Evolutionary conservation across 2,329 filamentous ascomycete species (phyloP).

Genomic region (Aspergillus sp.): DNA sequence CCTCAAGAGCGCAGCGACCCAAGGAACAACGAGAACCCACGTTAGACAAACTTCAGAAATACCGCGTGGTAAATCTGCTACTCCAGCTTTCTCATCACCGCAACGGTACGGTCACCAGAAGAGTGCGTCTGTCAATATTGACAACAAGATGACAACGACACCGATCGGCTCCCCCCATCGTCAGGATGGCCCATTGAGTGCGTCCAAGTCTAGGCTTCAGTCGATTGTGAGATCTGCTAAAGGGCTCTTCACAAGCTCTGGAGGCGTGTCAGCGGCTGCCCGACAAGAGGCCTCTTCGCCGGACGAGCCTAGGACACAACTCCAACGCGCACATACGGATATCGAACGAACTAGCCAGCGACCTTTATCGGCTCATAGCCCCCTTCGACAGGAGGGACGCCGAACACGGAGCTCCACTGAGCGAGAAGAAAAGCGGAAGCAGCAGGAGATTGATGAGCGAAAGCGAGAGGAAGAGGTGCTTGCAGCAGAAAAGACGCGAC

Average conservation of each 20-base stretch:
- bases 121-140: slow-evolving; percentile 58
- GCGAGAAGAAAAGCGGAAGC: slow-evolving; percentile 47
- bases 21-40: slow-evolving; percentile 16
- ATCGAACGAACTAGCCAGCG: slow-evolving; percentile 18
- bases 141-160: slow-evolving; percentile 55
- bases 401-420: slow-evolving; percentile 62
- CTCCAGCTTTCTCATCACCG: slow-evolving; percentile 58
- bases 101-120: slow-evolving; percentile 56
- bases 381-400: slow-evolving; percentile 40
- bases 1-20: slow-evolving; percentile 12
- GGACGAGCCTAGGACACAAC: slow-evolving; percentile 31
- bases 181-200: slow-evolving; percentile 79
- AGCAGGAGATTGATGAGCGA: slow-evolving; percentile 33
- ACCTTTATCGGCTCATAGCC: slow-evolving; percentile 28
- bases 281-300: slow-evolving; percentile 56
- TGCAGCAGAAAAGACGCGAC: slow-evolving; percentile 15
- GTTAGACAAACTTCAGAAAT: slow-evolving; percentile 28
- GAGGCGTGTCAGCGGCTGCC: slow-evolving; percentile 57
- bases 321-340: slow-evolving; percentile 28
- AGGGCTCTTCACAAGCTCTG: slow-evolving; percentile 77
- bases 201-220: slow-evolving; percentile 88
- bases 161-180: slow-evolving; percentile 57
- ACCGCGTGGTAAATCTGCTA: slow-evolving; percentile 65
- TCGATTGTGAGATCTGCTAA: slow-evolving; percentile 87
- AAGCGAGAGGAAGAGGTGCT: slow-evolving; percentile 39